Base-by-base conservation (phyloP, 495 filamentous ascomycete genomes). In the Wilcoxina mikolae region DNA sequence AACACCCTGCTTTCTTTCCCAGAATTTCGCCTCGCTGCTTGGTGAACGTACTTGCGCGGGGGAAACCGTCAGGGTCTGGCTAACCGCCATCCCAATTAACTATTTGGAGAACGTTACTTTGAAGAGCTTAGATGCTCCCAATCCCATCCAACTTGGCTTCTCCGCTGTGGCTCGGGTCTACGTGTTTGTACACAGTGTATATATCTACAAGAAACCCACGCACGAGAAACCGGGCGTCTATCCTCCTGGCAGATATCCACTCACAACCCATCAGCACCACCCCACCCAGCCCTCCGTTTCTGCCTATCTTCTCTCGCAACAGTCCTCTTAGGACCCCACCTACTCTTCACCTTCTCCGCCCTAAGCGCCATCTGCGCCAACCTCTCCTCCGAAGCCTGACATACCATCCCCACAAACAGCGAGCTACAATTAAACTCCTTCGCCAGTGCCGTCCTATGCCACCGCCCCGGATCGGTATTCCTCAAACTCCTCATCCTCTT, bases 401-500 rank as follows among this genome's bases (percentile, higher is more conserved):
- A 52, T 22, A 60, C 53, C 56, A 66, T 66, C 4, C 64, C 64
- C 0, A 55, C 29, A 25, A 66, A 65, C n/a, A 66, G 50, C 20
- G 20, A 27, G 10, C 42, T 60, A 26, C 56, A 58, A 4, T 26
- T 38, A 24, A 62, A 66, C 55, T 51, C 43, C 48, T 55, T 44
- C 26, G 45, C 66, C 61, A 66, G 56, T 23, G 75, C 78, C 41
- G 74, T 84, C 17, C 74, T 88, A 25, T 76, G 93, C 61, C 74
- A 78, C 58, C 90, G 83, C 24, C 85, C 87, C 62, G 71, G 71
- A 41, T 65, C 71, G 17, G 76, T 85, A 54, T 91, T 91, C 72
- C 85, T 84, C 33, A 75, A 75, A 15, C 89, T 83, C 71, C 86
- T 84, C 45, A 76, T 93, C 60, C 95, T 82, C 72, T 75, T 78